Evolutionary conservation across 1,284 basidiomycete genomes (phyloP).

Genomic region (Tetrapyrgos nigripes): DNA sequence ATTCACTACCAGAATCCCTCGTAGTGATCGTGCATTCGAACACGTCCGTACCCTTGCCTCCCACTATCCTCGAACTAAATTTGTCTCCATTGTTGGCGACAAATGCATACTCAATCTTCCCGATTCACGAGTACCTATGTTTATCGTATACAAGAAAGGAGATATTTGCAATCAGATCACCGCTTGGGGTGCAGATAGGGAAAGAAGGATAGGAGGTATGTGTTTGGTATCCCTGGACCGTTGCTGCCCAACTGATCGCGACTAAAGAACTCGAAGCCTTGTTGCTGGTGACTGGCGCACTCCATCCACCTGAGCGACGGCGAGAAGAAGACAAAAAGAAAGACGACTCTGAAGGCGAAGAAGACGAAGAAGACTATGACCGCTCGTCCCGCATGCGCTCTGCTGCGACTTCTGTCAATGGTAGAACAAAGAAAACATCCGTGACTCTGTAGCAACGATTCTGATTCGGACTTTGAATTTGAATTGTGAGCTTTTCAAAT

Average conservation of each 20-base stretch:
- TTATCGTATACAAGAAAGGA: constrained; percentile 92
- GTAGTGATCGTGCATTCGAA: constrained; percentile 78
- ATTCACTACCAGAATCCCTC: constrained; percentile 65
- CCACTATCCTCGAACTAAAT: constrained; percentile 91
- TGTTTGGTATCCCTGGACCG: constrained; percentile 30
- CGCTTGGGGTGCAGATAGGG: constrained; percentile 81
- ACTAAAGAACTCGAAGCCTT: constrained; percentile 73
- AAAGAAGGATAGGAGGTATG: constrained; percentile 84
- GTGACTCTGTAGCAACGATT: neutral
- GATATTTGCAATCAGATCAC: constrained; percentile 88
- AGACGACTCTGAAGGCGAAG: constrained; percentile 51
- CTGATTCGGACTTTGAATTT: neutral
- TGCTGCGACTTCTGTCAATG: constrained; percentile 62
- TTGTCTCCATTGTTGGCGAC: constrained; percentile 94
- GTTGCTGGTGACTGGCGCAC: constrained; percentile 63
- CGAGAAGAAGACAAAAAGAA: constrained; percentile 27
- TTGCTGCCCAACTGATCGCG: constrained; percentile 6
- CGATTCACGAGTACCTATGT: constrained; percentile 89
- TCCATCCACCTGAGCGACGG: constrained; percentile 54
- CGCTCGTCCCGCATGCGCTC: constrained; percentile 59
- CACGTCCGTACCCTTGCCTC: constrained; percentile 80
- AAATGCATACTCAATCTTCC: constrained; percentile 98
- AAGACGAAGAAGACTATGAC: constrained; percentile 51
- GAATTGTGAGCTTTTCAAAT: constrained; percentile 9
- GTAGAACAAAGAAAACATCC: constrained; percentile 58